Conservation (phyloP, 208 protist genomes). For the Trypanosoma theileri region DNA sequence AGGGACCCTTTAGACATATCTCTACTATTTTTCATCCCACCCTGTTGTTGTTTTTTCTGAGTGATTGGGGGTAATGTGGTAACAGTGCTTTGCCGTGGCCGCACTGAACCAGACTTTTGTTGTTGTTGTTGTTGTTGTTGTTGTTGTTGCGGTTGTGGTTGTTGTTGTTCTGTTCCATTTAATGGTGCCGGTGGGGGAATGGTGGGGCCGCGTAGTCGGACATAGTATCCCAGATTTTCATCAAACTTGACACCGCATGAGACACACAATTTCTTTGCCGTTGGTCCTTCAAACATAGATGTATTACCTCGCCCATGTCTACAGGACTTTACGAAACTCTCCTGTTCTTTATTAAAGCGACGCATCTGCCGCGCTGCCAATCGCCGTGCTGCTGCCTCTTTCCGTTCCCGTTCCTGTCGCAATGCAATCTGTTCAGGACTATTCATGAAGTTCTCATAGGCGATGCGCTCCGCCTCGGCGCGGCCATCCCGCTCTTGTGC, state of each 20-base stretch:
- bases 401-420: constrained; percentile 45
- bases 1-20: not conserved
- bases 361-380: constrained; percentile 32
- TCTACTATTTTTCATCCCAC: not conserved
- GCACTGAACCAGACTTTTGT: not conserved
- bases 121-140: not conserved
- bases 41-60: constrained; percentile 11
- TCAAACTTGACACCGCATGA: constrained; percentile 73
- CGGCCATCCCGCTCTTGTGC: constrained; percentile 28
- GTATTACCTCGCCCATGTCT: constrained; percentile 49
- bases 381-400: constrained; percentile 33
- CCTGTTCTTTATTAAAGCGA: constrained; percentile 54
- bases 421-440: constrained; percentile 76
- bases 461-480: constrained; percentile 51
- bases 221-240: constrained; percentile 61
- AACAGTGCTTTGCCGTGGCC: not conserved
- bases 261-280: constrained; percentile 45
- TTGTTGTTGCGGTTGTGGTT: not conserved
- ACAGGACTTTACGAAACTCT: constrained; percentile 52
- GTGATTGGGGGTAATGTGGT: not conserved
- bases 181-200: constrained; percentile 21
- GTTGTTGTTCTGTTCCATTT: not conserved
- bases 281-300: constrained; percentile 61
- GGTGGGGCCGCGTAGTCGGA: constrained; percentile 44
- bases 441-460: constrained; percentile 68